These are phyloP conservation scores for Teunomyces lycoperdinae DNA, from an alignment of 805 yeast species.

Conservation along the genomic window DNA sequence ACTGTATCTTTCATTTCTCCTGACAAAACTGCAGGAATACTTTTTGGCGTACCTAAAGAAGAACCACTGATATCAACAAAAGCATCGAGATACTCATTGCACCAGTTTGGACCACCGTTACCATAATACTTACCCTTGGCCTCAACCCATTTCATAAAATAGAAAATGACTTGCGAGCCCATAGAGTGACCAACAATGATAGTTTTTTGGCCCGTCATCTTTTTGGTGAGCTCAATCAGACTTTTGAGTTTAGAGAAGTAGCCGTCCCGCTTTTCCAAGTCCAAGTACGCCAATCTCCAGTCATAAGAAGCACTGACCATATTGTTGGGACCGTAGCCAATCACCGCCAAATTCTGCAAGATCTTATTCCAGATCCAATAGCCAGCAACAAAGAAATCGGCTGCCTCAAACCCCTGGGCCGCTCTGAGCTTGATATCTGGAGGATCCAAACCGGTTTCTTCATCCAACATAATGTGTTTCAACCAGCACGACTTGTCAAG, in stretches of 20 bases:
- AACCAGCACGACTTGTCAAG: slow-evolving; percentile 93
- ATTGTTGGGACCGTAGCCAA: slow-evolving; percentile 89
- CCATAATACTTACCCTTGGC: slow-evolving; percentile 80
- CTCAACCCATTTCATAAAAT: slow-evolving; percentile 95
- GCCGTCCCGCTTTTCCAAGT: slow-evolving; percentile 81
- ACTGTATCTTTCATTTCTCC: slow-evolving; percentile 99
- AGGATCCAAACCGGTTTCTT: slow-evolving; percentile 91
- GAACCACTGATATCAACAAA: slow-evolving; percentile 88
- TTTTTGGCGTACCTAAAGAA: slow-evolving; percentile 91
- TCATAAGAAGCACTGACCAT: slow-evolving; percentile 93
- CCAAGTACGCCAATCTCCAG: slow-evolving; percentile 91
- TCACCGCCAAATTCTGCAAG: slow-evolving; percentile 88
- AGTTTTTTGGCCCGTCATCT: slow-evolving; percentile 58
- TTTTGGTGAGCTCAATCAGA: slow-evolving; percentile 62
- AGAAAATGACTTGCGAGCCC: slow-evolving; percentile 90
- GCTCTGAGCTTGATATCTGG: slow-evolving; percentile 77
- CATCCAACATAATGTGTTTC: slow-evolving; percentile 84
- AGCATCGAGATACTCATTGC: slow-evolving; percentile 76
- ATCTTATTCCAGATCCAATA: slow-evolving; percentile 99
- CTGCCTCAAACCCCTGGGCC: slow-evolving; percentile 94
- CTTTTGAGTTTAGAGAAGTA: slow-evolving; percentile 76
- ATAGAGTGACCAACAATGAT: slow-evolving; percentile 90
- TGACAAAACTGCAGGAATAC: slow-evolving; percentile 85
- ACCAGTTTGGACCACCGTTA: slow-evolving; percentile 90
- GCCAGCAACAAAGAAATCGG: slow-evolving; percentile 94